Evolutionary conservation across 345 rosid genomes (phyloP).

Genomic region (Syzygium grande): DNA sequence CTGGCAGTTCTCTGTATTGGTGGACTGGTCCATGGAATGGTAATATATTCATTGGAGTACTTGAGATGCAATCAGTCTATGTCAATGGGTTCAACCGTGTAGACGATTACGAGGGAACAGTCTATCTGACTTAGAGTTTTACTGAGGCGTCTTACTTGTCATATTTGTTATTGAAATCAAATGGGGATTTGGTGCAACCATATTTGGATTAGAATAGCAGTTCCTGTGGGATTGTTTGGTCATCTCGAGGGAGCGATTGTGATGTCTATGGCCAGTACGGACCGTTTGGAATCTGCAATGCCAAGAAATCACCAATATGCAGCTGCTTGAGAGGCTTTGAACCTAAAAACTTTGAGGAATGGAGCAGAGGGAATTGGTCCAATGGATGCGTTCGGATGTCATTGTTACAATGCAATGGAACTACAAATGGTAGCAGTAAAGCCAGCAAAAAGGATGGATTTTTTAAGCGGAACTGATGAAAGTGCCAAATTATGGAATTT

Average conservation of each 20-base stretch:
- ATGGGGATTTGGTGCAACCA: background rate
- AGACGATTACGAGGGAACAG: conserved; percentile 3
- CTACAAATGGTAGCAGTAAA: background rate
- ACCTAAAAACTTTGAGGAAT: conserved; percentile 6
- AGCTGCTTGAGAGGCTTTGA: conserved; percentile 9
- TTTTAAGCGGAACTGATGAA: background rate
- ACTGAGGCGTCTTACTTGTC: background rate
- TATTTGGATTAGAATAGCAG: background rate
- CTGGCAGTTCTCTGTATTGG: conserved; percentile 26
- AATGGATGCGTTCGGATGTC: conserved; percentile 13
- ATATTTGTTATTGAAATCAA: background rate
- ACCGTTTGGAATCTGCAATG: conserved; percentile 5
- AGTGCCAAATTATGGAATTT: background rate
- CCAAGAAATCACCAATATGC: conserved; percentile 7
- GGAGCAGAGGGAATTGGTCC: conserved; percentile 17
- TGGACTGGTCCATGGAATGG: conserved; percentile 64
- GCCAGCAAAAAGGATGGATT: conserved; percentile 8
- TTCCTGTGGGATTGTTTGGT: background rate
- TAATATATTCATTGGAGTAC: conserved; percentile 15
- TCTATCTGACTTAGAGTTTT: conserved; percentile 1
- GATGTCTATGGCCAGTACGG: conserved; percentile 18
- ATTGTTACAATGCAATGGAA: conserved; percentile 3
- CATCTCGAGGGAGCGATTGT: background rate
- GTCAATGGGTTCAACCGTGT: conserved; percentile 6
- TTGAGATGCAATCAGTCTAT: background rate